Base-by-base conservation (phyloP, 257 asterid species). In the Nicotiana sylvestris region DNA sequence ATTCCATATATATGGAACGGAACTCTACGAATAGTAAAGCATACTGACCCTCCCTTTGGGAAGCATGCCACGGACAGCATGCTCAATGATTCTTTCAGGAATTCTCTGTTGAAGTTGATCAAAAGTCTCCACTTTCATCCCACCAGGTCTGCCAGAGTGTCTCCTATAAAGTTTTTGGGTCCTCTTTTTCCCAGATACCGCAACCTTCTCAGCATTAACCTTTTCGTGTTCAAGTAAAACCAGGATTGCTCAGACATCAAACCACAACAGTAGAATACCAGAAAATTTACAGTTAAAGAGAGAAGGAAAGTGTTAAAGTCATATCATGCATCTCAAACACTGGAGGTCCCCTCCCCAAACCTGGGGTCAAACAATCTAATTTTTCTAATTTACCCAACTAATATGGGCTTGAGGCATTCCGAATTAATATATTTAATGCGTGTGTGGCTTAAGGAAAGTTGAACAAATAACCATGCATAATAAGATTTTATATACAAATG, bases 31-130 rank as follows among this genome's bases (percentile, higher is more conserved):
- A 74, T 49, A 27, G 43, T 74, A 21, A 8, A 32, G 65, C 81
- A 43, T 85, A 88, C 97, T 87, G 84, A 96, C 98, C 89, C 95
- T 87, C 37, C 97, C 98, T 85, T 96, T 94, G n/a, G 98, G 99
- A 86, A 96, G 98, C 99, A 96, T 96, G 77, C 99, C 99, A 49
- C 94, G 96, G 37, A 96, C 99, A 62, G 99, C 98, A 87, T 96
- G 99, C 91, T 96, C 99, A 27, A 96, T 83, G 76, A 94, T 94
- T 86, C 99, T 89, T 83, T 96, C 98, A 0, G 99, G 98, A 65
- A 96, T 91, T 87, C 98, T 90, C 83, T 89, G 90, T 85, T 94
- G 97, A 76, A 96, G 99, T 89, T 94, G 99, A 83, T 96, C 98
- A 76, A 93, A 94, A 6, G 98, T 94, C 85, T 96, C 99, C 46